Conservation (phyloP, 2,329 filamentous ascomycete species). For the Sarocladium brachiariae region DNA sequence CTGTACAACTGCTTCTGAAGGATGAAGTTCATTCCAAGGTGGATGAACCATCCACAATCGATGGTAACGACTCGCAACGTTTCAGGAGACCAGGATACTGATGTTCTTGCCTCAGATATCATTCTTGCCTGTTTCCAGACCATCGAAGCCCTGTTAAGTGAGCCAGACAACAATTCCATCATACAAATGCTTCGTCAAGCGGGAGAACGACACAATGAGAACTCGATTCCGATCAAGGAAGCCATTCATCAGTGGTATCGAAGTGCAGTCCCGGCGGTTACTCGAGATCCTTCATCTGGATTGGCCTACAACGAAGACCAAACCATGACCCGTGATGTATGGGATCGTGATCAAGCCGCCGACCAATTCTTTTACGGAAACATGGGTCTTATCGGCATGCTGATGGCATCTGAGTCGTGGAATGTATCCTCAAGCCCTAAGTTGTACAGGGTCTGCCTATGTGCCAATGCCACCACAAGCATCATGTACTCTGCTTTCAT, state of each 20-base stretch:
- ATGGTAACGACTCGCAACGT: background rate
- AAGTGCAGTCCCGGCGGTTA: slow-evolving; percentile 12
- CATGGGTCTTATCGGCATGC: slow-evolving; percentile 20
- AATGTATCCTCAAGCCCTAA: background rate
- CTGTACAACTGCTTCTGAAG: background rate
- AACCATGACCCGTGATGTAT: slow-evolving; percentile 7
- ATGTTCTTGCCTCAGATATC: slow-evolving; percentile 12
- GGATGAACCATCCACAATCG: background rate
- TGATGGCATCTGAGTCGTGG: slow-evolving; percentile 14
- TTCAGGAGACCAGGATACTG: slow-evolving; percentile 2
- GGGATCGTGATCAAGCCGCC: slow-evolving; percentile 12
- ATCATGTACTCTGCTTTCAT: slow-evolving; percentile 10
- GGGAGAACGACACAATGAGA: slow-evolving; percentile 7
- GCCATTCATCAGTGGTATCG: slow-evolving; percentile 17
- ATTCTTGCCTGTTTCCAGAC: slow-evolving; percentile 10
- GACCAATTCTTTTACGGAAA: slow-evolving; percentile 15
- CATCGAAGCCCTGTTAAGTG: slow-evolving; percentile 11
- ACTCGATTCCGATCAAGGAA: slow-evolving; percentile 11
- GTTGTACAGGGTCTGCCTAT: background rate
- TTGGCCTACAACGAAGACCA: slow-evolving; percentile 10
- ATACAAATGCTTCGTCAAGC: slow-evolving; percentile 11
- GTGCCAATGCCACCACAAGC: background rate
- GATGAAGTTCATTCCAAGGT: background rate
- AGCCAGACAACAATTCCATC: slow-evolving; percentile 12
- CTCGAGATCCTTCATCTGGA: slow-evolving; percentile 13